These are phyloP conservation scores for Pholiota microspora DNA, from an alignment of 768 basidiomycete genomes.

Conservation along the genomic window DNA sequence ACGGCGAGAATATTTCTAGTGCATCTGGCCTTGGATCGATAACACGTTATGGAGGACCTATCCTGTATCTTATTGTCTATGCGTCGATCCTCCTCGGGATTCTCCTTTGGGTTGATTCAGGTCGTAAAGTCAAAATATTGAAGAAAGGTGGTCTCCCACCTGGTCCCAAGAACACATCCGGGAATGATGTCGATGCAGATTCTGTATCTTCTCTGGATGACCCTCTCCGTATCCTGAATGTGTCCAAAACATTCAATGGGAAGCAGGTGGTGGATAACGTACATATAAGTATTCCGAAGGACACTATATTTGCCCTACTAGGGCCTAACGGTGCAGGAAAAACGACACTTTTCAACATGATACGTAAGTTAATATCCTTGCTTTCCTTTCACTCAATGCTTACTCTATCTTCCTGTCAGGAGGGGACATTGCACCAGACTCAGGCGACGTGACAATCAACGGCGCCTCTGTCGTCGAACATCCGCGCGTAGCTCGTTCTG, in stretches of 20 bases:
- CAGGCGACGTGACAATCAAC: constrained; percentile 67
- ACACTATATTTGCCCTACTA: constrained; percentile 69
- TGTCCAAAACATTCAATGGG: constrained; percentile 58
- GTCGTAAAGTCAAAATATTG: constrained; percentile 36
- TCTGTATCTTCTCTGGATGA: neutral
- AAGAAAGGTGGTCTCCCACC: constrained; percentile 26
- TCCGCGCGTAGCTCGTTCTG: constrained; percentile 59
- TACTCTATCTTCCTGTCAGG: neutral
- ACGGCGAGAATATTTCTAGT: constrained; percentile 48
- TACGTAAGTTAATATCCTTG: constrained; percentile 33
- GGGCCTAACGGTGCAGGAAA: constrained; percentile 87
- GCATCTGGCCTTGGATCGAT: constrained; percentile 50
- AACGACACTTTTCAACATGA: constrained; percentile 79
- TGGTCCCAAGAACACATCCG: constrained; percentile 11
- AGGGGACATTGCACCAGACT: constrained; percentile 63
- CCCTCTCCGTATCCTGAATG: constrained; percentile 45
- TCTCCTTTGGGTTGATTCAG: constrained; percentile 72
- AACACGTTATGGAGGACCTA: constrained; percentile 68
- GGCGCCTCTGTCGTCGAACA: constrained; percentile 62
- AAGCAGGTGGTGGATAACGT: constrained; percentile 70
- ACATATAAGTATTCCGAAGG: constrained; percentile 58
- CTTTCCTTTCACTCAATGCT: neutral
- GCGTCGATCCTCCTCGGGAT: constrained; percentile 56
- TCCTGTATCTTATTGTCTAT: constrained; percentile 67
- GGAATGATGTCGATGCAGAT: neutral